A percentile compares a stretch with the other conserved stretches of the same genome.
phyloP scores from a whole-genome alignment of 2,329 filamentous ascomycete species.

The Venturia asperata region DNA sequence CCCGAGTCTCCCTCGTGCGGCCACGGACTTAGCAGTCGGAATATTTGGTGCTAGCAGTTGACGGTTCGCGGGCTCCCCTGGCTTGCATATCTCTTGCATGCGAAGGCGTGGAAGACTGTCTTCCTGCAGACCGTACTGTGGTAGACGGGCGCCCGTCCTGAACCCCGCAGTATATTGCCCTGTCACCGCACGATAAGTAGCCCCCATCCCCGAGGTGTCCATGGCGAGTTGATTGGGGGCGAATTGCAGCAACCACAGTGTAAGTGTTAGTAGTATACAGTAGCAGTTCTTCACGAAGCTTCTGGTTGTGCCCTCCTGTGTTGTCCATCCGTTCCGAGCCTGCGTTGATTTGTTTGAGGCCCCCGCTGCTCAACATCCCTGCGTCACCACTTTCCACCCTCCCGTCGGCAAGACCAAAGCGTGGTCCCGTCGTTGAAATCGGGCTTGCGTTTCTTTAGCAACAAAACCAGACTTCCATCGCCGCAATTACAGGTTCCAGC shows the following conservation, averaged over 20 bases:
- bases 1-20: no score
- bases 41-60: no score
- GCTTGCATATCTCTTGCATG: background rate
- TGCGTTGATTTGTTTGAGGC: background rate
- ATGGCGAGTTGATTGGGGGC: background rate
- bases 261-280: no score
- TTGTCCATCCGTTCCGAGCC: background rate
- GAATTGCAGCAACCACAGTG: no score
- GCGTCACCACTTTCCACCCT: background rate
- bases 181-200: background rate
- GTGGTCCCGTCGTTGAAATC: background rate
- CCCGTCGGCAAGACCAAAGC: background rate
- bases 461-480: background rate
- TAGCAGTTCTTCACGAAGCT: background rate
- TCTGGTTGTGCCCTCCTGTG: background rate
- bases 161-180: conserved; percentile 1
- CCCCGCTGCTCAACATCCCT: background rate
- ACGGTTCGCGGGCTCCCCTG: background rate
- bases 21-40: no score
- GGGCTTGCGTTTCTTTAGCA: background rate
- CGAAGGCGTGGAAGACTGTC: background rate
- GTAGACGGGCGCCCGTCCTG: background rate
- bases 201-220: background rate
- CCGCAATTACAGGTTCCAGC: background rate
- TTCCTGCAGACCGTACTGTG: no score